phyloP scores from a whole-genome alignment of 139 green algal species.

The Mesotaenium endlicherianum region DNA sequence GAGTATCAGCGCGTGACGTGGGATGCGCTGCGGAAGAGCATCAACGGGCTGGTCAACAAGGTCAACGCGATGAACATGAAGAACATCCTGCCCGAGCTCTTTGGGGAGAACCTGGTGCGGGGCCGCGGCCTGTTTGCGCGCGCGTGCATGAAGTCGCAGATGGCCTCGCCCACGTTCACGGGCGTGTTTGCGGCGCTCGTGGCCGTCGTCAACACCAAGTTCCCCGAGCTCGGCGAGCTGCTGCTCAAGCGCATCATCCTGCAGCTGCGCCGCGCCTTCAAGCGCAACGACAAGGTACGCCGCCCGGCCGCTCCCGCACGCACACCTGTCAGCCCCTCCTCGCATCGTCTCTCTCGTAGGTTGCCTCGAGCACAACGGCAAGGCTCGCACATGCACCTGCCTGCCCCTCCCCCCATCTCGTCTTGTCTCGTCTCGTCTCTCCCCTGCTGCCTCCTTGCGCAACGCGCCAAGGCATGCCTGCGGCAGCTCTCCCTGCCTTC shows the following conservation, averaged over 20 bases:
- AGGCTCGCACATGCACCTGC: too few relatives aligned
- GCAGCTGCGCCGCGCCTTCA: constrained; percentile 90
- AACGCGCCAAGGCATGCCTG: too few relatives aligned
- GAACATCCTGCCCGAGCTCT: constrained; percentile 90
- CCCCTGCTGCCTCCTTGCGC: too few relatives aligned
- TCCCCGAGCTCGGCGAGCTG: constrained; percentile 71
- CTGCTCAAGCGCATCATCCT: constrained; percentile 54
- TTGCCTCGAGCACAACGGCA: too few relatives aligned
- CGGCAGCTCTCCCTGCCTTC: too few relatives aligned
- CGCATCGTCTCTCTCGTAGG: not conserved
- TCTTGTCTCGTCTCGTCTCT: too few relatives aligned
- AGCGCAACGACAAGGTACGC: constrained; percentile 89
- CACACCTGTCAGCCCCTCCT: not conserved
- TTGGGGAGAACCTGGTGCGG: constrained; percentile 87
- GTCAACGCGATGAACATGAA: constrained; percentile 89
- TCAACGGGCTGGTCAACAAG: constrained; percentile 99
- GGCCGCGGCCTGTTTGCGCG: constrained; percentile 84
- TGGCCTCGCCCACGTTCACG: constrained; percentile 84
- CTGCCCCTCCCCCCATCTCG: too few relatives aligned
- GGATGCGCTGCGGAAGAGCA: constrained; percentile 83
- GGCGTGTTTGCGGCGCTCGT: constrained; percentile 87
- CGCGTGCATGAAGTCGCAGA: constrained; percentile 89
- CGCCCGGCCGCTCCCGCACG: not conserved
- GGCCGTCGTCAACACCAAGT: constrained; percentile 96
- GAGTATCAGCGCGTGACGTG: constrained; percentile 87